Evolutionary conservation across 1,284 basidiomycete genomes (phyloP).

Genomic region (Mycena sp.): DNA sequence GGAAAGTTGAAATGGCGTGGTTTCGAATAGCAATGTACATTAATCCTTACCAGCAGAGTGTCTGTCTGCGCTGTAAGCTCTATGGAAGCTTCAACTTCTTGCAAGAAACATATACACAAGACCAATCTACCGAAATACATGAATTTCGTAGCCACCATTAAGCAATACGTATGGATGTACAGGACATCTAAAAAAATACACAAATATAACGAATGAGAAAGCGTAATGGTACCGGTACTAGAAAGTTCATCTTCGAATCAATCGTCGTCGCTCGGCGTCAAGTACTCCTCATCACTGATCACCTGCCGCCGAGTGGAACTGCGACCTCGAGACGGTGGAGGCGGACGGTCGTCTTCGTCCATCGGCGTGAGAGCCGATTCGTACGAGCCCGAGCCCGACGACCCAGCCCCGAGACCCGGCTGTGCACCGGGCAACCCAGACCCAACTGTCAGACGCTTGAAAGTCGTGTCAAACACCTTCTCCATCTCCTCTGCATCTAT

Average conservation of each 20-base stretch:
- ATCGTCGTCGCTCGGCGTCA: constrained; percentile 71
- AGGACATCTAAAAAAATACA: constrained; percentile 22
- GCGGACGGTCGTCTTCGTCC: constrained; percentile 77
- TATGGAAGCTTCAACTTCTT: no score
- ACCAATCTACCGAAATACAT: no score
- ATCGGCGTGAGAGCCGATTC: constrained; percentile 78
- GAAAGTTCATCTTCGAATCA: constrained; percentile 16
- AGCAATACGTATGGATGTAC: constrained; percentile 19
- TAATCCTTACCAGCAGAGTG: no score
- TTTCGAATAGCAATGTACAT: no score
- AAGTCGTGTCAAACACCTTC: constrained; percentile 79
- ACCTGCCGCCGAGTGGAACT: constrained; percentile 66
- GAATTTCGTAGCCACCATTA: no score
- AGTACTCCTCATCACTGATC: constrained; percentile 80
- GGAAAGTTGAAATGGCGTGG: neutral
- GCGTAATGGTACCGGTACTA: constrained; percentile 1
- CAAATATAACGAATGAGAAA: constrained; percentile 11
- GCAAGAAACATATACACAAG: no score
- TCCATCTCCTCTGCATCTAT: constrained; percentile 94
- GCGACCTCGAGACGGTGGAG: constrained; percentile 60
- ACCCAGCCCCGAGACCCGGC: constrained; percentile 25
- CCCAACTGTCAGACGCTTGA: constrained; percentile 65
- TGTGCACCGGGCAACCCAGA: constrained; percentile 78
- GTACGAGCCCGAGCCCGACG: constrained; percentile 49
- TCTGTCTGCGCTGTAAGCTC: no score